Evolutionary conservation across 2,329 filamentous ascomycete species (phyloP), one percentile per base, ranked within the genome.

Genomic region (Beauveria asiatica): DNA sequence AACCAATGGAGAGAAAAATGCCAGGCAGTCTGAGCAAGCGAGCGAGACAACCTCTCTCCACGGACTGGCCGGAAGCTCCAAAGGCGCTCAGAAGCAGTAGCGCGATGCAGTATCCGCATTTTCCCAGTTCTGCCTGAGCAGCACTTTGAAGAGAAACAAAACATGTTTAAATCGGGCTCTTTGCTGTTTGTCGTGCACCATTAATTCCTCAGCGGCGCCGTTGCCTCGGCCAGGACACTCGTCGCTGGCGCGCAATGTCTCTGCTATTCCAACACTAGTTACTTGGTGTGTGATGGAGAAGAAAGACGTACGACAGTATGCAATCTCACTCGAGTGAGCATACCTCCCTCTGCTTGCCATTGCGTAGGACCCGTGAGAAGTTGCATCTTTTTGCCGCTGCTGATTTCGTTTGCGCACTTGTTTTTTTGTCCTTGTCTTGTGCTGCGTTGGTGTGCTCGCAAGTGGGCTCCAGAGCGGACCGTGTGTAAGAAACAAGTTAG

Each of bases 401-500:
- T 6, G 30, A 6, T 16, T 33, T 19, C 33, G 33, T 27, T 25
- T 4, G 27, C 41, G 19, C 19, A 3, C 30, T 19, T 39, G 17
- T 46, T 6, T 30, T 46, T 37, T 33, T 45, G 2, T 25, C 25
- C 33, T 37, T 10, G 25, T 39, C 42, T 53, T 44, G 25, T 21
- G 19, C 25, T 37, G 6, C 19, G 44, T 33, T 48, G n/a, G 37
- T 23, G 48, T 59, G 56, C 21, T 52, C 30, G 19, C 37, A 23
- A 33, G 46, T 51, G 57, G 57, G 39, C 41, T 53, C 16, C 11
- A 13, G 49, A 46, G 37, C 39, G 57, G 57, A 59, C 27, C 37
- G 45, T 46, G 42, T 30, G 57, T 59, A 53, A 59, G 57, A 59
- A 59, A 59, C 23, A 53, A 53, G 57, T 59, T 53, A 59, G 57